A percentile compares a stretch with the other conserved stretches of the same genome.
These are phyloP conservation scores for Lathyrus tuberosus DNA, from an alignment of 306 rosid genomes.

Conservation along the genomic window DNA sequence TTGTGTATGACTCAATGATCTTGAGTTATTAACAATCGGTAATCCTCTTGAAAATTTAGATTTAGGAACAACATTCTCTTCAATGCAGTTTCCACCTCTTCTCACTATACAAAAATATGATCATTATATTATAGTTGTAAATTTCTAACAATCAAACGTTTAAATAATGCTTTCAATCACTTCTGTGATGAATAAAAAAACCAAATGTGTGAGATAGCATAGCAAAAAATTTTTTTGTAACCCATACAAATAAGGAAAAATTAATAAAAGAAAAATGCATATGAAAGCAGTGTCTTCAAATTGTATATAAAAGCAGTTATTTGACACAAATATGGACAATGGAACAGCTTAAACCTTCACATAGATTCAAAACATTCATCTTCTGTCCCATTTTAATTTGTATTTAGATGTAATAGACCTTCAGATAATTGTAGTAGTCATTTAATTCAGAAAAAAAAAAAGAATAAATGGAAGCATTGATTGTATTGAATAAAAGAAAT, in stretches of 20 bases:
- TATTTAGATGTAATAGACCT: too few species aligned
- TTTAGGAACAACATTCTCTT: slow-evolving; percentile 35
- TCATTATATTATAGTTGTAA: not conserved
- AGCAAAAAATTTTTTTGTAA: slow-evolving; percentile 6
- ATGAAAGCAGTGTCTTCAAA: too few species aligned
- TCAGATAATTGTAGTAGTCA: too few species aligned
- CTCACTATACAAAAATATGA: slow-evolving; percentile 38
- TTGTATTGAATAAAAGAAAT: too few species aligned
- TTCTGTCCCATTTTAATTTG: too few species aligned
- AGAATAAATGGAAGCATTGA: too few species aligned
- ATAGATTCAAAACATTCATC: too few species aligned
- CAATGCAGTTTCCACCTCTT: slow-evolving; percentile 32
- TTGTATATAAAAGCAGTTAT: too few species aligned
- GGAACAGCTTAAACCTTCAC: slow-evolving; percentile 27
- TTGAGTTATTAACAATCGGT: not conserved
- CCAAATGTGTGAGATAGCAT: too few species aligned
- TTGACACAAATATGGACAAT: slow-evolving; percentile 11
- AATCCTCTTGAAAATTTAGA: slow-evolving; percentile 31
- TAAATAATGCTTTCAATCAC: slow-evolving; percentile 4
- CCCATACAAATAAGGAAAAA: slow-evolving; percentile 1
- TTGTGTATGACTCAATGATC: slow-evolving; percentile 12
- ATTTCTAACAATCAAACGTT: not conserved
- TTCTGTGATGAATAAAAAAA: slow-evolving; percentile 9
- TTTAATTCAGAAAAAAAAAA: too few species aligned
- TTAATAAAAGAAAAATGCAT: not conserved